Base-by-base conservation (phyloP, 768 basidiomycete genomes). In the Harrya chromipes region DNA sequence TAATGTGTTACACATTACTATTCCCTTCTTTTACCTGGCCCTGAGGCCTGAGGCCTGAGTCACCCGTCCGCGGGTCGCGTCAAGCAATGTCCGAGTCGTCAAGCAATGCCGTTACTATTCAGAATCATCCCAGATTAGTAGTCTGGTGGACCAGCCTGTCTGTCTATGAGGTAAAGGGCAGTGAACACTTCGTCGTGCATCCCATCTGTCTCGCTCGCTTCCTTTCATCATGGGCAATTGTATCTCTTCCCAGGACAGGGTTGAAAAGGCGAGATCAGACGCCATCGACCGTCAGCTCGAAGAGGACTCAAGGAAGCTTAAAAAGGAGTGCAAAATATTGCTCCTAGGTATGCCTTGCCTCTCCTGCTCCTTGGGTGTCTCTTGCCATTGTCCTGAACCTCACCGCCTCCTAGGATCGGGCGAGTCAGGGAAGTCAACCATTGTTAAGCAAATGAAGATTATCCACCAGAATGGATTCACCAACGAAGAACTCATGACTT, bases 371-470 rank as follows among this genome's bases (percentile, higher is more conserved):
- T 10, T 43, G 21, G 52, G 55, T 52, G 45, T 38, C 53, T 59
- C 47, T 45, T 49, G 45, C 35, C 39, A 27, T 33, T 6, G 10
- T 26, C 12, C 45, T n/a, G 7, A 58, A 24, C 20, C 31, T 0
- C 10, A 40, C 48, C 23, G 6, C 26, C 17, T 23, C n/a, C 13
- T 58, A 94, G 94, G 94, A 47, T 94, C 93, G 13, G 92, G 94
- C 60, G 93, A 95, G 73, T 90, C 88, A 1, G 95, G 94, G 6
- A 97, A 97, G 72, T 85, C 83, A 4, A 98, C 94, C 0, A 92
- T 98, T 56, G 93, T 97, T 31, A 97, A 98, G 66, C 94, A 98
- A 69, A 97, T 98, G 94, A 97, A 95, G 77, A 94, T 97, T 50
- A 94, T 97, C 42, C 90, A 98, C 67, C 90, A 95, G 67, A 83